Evolutionary conservation across 2,329 filamentous ascomycete species (phyloP).

Genomic region (Aotearoamyces nothofagi): DNA sequence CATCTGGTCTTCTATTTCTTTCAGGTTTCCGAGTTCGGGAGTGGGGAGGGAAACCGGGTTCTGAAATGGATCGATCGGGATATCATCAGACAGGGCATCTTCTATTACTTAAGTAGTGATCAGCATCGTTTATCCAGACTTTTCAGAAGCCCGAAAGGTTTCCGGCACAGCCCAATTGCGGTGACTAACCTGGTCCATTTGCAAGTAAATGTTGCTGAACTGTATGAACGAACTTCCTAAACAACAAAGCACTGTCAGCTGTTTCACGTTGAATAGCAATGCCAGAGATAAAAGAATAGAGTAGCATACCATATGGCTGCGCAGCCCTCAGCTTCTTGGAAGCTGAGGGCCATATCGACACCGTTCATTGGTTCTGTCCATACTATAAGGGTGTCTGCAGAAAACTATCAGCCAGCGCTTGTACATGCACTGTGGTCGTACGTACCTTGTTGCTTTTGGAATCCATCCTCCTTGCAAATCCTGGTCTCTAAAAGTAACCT

Average conservation of each 20-base stretch:
- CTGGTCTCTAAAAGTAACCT: constrained; percentile 75
- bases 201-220: constrained; percentile 64
- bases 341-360: constrained; percentile 94
- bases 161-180: too few relatives aligned
- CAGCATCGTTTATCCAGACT: constrained; percentile 2
- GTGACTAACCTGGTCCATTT: constrained; percentile 42
- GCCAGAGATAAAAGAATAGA: too few relatives aligned
- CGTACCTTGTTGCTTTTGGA: constrained; percentile 93
- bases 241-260: constrained; percentile 12
- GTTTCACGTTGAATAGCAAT: too few relatives aligned
- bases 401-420: constrained; percentile 16
- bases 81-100: constrained; percentile 77
- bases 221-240: constrained; percentile 79
- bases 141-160: too few relatives aligned
- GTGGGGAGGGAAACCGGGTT: constrained; percentile 60
- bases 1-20: constrained; percentile 75
- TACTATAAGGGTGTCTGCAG: constrained; percentile 81
- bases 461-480: constrained; percentile 87
- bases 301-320: constrained; percentile 70
- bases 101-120: constrained; percentile 30
- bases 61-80: constrained; percentile 53
- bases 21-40: constrained; percentile 68
- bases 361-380: constrained; percentile 81
- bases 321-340: constrained; percentile 94
- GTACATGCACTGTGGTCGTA: constrained; percentile 13